Evolutionary conservation across 345 rosid genomes (phyloP), one percentile per base, ranked within the genome.

Genomic region (Arabis alpina): DNA sequence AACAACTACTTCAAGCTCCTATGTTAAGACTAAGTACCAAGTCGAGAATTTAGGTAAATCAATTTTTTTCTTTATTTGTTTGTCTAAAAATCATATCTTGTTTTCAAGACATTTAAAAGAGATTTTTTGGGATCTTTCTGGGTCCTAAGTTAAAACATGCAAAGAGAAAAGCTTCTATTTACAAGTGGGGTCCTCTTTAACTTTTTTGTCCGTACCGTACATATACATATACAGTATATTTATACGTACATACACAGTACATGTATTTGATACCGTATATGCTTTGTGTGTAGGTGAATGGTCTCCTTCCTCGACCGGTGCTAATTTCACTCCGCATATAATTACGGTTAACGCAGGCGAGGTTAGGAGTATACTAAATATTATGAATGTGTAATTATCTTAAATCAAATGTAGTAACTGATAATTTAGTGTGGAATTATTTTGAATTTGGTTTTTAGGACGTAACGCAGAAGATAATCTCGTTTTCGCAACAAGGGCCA

Each of bases 401-500:
- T 10, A 25, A 6, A 0, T 19, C 6, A 25, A 6, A 0, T 28
- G 1, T 5, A 7, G 16, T 37, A 14, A 9, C 40, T 74, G 36
- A 71, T 57, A 34, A 37, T 56, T 42, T 76, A 54, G 59, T 54
- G 19, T 61, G 10, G 2, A 8, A 36, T 36, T 8, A 36, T 36
- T 36, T 36, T 58, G 57, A 13, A 30, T 45, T 61, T 52, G 69
- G 24, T 47, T 52, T 48, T 55, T 78, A 93, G 98, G 98, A 93
- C 23, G 88, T 93, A 8, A 91, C 91, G 4, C 86, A 89, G 88
- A 93, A 83, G 85, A 83, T 93, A 64, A 93, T 93, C 77, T 91
- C 98, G 11, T 93, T 93, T 83, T 89, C 97, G 54, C 98, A 93
- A 74, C 97, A 85, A 93, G 92, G 96, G 64, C 86, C 96, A 65